Evolutionary conservation across 208 protist genomes (phyloP).

Genomic region (Acanthamoeba comandoni): DNA sequence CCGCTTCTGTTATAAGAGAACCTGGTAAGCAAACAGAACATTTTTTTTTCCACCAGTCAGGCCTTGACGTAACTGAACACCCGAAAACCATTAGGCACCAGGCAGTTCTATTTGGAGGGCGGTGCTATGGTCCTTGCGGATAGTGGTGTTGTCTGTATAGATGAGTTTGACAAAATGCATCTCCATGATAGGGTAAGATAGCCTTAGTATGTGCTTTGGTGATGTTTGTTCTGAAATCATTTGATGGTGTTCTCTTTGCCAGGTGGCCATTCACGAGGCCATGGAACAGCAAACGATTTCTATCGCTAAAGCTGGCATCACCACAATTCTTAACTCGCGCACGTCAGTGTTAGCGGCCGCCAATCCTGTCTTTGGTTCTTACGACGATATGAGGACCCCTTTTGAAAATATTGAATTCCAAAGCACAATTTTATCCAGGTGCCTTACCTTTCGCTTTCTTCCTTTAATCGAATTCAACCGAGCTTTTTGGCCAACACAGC

Average conservation of each 20-base stretch:
- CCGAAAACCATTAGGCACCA: no score
- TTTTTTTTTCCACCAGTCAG: slow-evolving; percentile 63
- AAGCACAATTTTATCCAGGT: slow-evolving; percentile 97
- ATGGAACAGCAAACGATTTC: slow-evolving; percentile 99
- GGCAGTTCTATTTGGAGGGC: slow-evolving; percentile 95
- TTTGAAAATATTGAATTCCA: slow-evolving; percentile 94
- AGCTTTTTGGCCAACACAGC: no score
- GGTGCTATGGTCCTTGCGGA: slow-evolving; percentile 99
- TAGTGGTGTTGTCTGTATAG: slow-evolving; percentile 99
- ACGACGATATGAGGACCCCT: slow-evolving; percentile 89
- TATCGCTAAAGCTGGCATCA: slow-evolving; percentile 98
- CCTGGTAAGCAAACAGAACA: slow-evolving; percentile 1
- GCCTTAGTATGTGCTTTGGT: no score
- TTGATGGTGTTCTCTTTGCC: slow-evolving; percentile 79
- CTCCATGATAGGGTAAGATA: slow-evolving; percentile 96
- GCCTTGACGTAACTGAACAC: no score
- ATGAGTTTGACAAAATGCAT: slow-evolving; percentile 99
- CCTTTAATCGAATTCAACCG: no score
- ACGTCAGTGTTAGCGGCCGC: slow-evolving; percentile 99
- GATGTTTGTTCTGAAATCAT: no score
- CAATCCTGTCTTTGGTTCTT: slow-evolving; percentile 95
- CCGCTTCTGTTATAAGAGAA: slow-evolving; percentile 92
- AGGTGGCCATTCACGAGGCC: slow-evolving; percentile 99
- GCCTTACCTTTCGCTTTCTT: no score
- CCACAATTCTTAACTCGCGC: slow-evolving; percentile 99